Percentiles rank a stretch among this genome's conserved stretches.
phyloP scores from a whole-genome alignment of 2,329 filamentous ascomycete genomes.

The Paraconiothyrium sp. region DNA sequence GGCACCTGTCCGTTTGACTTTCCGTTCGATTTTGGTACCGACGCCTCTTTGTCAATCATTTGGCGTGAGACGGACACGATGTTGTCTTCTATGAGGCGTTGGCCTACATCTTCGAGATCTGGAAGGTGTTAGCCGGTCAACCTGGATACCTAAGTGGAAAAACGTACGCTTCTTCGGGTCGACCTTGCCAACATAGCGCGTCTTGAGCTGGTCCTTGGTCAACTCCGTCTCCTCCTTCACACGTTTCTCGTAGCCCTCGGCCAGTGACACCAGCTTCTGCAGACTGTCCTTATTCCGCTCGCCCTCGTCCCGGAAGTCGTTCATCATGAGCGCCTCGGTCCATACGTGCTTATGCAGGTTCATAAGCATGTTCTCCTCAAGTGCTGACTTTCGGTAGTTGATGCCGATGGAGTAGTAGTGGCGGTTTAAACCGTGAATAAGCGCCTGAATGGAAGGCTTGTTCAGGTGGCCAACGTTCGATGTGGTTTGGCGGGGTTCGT shows the following conservation, averaged over 20 bases:
- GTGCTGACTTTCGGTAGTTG: slow-evolving; percentile 95
- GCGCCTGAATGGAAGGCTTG: slow-evolving; percentile 98
- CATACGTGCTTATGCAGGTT: slow-evolving; percentile 99
- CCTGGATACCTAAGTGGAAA: not conserved
- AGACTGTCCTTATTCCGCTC: slow-evolving; percentile 87
- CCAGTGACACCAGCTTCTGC: slow-evolving; percentile 83
- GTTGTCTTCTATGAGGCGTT: slow-evolving; percentile 98
- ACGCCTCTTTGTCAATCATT: slow-evolving; percentile 99
- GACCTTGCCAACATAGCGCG: slow-evolving; percentile 97
- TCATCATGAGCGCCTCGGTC: slow-evolving; percentile 97
- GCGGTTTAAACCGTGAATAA: slow-evolving; percentile 96
- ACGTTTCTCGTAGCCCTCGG: slow-evolving; percentile 97
- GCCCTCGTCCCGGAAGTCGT: slow-evolving; percentile 88
- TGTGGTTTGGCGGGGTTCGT: slow-evolving; percentile 96
- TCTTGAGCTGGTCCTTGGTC: slow-evolving; percentile 97
- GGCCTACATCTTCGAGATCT: slow-evolving; percentile 93
- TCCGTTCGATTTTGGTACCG: slow-evolving; percentile 70
- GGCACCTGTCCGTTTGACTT: slow-evolving; percentile 30
- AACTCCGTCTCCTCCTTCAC: slow-evolving; percentile 99
- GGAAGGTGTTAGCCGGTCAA: slow-evolving; percentile 29
- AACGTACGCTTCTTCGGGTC: slow-evolving; percentile 92
- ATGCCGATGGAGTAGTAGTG: slow-evolving; percentile 99
- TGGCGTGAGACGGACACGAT: slow-evolving; percentile 98
- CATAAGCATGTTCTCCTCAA: slow-evolving; percentile 99
- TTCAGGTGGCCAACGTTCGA: slow-evolving; percentile 98